Conservation (phyloP, 2,329 filamentous ascomycete genomes). For the Sordariomycetes sp. region DNA sequence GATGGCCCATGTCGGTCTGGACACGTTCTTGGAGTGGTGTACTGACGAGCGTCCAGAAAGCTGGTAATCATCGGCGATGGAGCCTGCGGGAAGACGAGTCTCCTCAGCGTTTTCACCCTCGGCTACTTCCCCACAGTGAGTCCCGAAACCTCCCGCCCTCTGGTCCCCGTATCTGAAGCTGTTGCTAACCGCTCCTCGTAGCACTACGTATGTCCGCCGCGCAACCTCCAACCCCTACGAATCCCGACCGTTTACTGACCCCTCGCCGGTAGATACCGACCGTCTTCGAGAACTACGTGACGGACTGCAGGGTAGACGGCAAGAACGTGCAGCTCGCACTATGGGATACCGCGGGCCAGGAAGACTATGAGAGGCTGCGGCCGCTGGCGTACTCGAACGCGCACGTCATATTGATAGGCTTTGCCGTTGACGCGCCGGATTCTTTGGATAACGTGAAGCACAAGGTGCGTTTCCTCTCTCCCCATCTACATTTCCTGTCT, state of each 20-base stretch:
- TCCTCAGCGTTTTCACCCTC: constrained; percentile 93
- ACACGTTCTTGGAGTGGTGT: neutral
- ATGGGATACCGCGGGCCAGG: constrained; percentile 99
- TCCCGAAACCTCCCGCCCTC: constrained; percentile 12
- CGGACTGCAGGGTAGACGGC: constrained; percentile 94
- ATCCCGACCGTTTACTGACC: neutral
- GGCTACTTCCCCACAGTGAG: constrained; percentile 95
- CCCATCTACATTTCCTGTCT: constrained; percentile 3
- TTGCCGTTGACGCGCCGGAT: constrained; percentile 88
- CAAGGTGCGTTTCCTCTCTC: constrained; percentile 46
- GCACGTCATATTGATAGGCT: constrained; percentile 92
- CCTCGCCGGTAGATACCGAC: constrained; percentile 60
- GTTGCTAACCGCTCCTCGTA: constrained; percentile 14
- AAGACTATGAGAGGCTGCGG: constrained; percentile 93
- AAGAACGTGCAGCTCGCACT: constrained; percentile 96
- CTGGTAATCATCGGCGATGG: constrained; percentile 94
- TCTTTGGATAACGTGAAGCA: constrained; percentile 96
- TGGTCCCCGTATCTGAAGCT: constrained; percentile 11
- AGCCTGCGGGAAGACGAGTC: constrained; percentile 95
- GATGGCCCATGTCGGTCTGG: neutral
- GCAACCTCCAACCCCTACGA: neutral
- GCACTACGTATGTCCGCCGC: constrained; percentile 40
- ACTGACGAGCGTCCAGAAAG: constrained; percentile 45
- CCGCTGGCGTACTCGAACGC: constrained; percentile 94
- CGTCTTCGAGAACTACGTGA: constrained; percentile 99